A percentile compares a stretch with the other conserved stretches of the same genome.
Conservation (phyloP, 1,139 yeast species). For the Yamadazyma siamensis region DNA sequence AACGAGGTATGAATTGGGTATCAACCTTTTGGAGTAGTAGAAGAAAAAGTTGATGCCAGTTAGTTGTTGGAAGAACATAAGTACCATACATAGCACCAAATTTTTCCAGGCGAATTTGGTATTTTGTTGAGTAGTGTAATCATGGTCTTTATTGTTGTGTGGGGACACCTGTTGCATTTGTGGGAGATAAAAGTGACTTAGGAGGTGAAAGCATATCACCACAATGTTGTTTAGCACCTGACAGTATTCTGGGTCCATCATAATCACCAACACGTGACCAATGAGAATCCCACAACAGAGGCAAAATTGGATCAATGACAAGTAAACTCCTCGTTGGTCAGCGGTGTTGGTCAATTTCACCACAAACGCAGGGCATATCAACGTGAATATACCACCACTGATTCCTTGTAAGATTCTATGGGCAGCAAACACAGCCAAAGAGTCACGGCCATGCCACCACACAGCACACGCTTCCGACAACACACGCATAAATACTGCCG, state of each 20-base stretch:
- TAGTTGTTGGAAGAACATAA: conserved; percentile 31
- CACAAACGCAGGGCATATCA: conserved; percentile 26
- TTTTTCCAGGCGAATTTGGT: conserved; percentile 1
- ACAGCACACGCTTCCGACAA: no score
- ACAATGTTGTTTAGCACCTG: no score
- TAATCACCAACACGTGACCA: conserved; percentile 18
- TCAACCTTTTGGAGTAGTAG: conserved; percentile 25
- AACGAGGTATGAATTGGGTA: conserved; percentile 10
- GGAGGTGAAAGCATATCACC: no score
- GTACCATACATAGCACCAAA: conserved; percentile 13
- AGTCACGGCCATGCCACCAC: no score
- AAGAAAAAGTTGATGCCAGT: conserved; percentile 35
- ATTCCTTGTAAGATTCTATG: conserved; percentile 25
- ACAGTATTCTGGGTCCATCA: no score
- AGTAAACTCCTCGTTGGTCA: conserved; percentile 15
- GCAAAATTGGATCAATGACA: conserved; percentile 22
- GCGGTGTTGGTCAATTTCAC: conserved; percentile 17
- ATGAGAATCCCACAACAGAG: conserved; percentile 21
- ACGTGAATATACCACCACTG: conserved; percentile 24
- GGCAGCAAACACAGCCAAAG: conserved; percentile 14
- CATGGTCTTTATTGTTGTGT: no score
- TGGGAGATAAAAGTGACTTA: no score
- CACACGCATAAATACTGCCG: conserved; percentile 1
- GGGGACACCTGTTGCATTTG: no score
- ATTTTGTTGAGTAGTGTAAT: no score